A percentile compares a stretch with the other conserved stretches of the same genome.
Evolutionary conservation across 2,329 filamentous ascomycete species (phyloP).

Genomic region (Aureobasidium sp.): DNA sequence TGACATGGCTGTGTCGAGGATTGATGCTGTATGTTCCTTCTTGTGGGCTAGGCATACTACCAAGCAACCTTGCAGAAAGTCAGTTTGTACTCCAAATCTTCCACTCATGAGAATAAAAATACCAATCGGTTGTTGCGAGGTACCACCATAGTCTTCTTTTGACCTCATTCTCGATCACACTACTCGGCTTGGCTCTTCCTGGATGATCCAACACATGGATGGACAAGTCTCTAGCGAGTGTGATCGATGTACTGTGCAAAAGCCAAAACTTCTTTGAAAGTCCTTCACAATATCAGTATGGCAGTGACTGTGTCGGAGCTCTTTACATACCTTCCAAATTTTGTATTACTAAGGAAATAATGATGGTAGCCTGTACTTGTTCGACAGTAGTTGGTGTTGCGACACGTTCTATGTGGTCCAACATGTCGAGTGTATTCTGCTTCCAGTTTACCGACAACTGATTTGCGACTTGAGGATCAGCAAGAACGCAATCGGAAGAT

Average conservation of each 20-base stretch:
- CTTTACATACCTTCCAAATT: conserved; percentile 24
- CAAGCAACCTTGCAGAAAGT: conserved; percentile 29
- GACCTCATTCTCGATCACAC: conserved; percentile 23
- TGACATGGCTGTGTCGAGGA: conserved; percentile 36
- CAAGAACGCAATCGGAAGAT: conserved; percentile 5
- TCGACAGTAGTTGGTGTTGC: conserved; percentile 19
- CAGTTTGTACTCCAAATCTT: background rate
- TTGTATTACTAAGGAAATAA: conserved; percentile 25
- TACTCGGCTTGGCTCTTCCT: conserved; percentile 4
- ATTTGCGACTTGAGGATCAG: background rate
- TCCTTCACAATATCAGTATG: background rate
- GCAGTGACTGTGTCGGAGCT: conserved; percentile 16
- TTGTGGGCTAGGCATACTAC: conserved; percentile 37
- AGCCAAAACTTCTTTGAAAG: conserved; percentile 14
- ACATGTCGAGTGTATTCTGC: conserved; percentile 15
- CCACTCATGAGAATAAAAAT: background rate
- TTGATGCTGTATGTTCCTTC: conserved; percentile 40
- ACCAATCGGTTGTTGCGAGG: conserved; percentile 25
- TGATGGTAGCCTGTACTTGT: conserved; percentile 24
- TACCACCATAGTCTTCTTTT: conserved; percentile 26
- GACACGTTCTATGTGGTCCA: conserved; percentile 16
- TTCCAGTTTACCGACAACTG: conserved; percentile 17
- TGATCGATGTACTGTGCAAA: conserved; percentile 21
- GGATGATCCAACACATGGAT: conserved; percentile 22
- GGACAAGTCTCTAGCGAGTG: conserved; percentile 21